Evolutionary conservation across 2,329 filamentous ascomycete genomes (phyloP).

Genomic region (Trichoderma harzianum): DNA sequence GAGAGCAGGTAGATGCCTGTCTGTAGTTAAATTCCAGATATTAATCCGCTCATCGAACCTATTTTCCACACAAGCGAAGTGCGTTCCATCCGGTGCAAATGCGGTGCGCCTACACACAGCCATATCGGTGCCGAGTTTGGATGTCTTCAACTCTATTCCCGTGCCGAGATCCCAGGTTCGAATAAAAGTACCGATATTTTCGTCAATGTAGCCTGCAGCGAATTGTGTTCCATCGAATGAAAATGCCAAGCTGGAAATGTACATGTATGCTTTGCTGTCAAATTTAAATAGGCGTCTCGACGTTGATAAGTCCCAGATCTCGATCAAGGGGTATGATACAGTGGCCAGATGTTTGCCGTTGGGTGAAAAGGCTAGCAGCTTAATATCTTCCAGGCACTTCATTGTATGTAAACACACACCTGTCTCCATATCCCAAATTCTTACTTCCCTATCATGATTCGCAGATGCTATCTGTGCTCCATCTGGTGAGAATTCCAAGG

Average conservation of each 20-base stretch:
- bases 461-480: background rate
- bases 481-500: constrained; percentile 7
- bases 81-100: background rate
- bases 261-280: no score
- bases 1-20: background rate
- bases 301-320: background rate
- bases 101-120: background rate
- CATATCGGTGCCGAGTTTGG: rapidly evolving
- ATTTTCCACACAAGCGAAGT: background rate
- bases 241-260: background rate
- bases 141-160: background rate
- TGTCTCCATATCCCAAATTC: constrained; percentile 5
- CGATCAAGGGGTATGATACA: background rate
- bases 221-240: background rate
- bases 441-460: background rate
- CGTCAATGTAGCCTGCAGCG: background rate
- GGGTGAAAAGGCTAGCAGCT: background rate
- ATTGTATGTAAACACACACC: background rate
- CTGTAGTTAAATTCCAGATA: background rate
- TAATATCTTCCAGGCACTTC: background rate
- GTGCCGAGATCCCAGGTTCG: background rate
- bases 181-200: rapidly evolving
- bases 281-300: no score
- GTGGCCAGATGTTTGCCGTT: background rate
- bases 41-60: rapidly evolving